Percentiles rank a stretch among this genome's conserved stretches.
phyloP scores from a whole-genome alignment of 208 protist species.

The Hexamita inflata region DNA sequence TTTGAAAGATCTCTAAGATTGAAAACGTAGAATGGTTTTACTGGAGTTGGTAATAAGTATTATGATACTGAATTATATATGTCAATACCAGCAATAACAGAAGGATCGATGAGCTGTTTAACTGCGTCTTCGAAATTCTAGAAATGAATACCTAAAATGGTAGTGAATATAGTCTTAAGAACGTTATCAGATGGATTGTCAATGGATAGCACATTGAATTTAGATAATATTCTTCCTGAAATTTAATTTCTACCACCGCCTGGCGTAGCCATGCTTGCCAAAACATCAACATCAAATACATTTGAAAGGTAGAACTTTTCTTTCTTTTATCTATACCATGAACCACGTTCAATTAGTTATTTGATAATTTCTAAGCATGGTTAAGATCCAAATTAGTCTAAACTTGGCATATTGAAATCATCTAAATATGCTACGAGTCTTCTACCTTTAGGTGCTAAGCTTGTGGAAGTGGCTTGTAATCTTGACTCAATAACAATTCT shows the following conservation, averaged over 20 bases:
- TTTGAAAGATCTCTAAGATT: constrained; percentile 83
- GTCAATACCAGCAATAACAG: constrained; percentile 77
- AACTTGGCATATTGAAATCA: constrained; percentile 90
- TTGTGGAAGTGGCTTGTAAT: constrained; percentile 62
- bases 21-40: constrained; percentile 95
- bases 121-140: constrained; percentile 65
- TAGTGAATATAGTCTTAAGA: constrained; percentile 83
- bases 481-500: constrained; percentile 65
- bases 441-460: constrained; percentile 68
- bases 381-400: constrained; percentile 64
- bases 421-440: constrained; percentile 83
- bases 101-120: constrained; percentile 61
- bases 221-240: constrained; percentile 68
- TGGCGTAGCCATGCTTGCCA: constrained; percentile 73
- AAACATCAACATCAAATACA: constrained; percentile 80
- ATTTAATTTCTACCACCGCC: constrained; percentile 79
- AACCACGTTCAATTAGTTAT: constrained; percentile 84
- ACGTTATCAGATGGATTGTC: constrained; percentile 72
- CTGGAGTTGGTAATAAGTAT: constrained; percentile 80
- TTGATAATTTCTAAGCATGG: constrained; percentile 82
- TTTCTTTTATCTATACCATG: constrained; percentile 76
- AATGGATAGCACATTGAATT: constrained; percentile 76
- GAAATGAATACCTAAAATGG: constrained; percentile 73
- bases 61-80: constrained; percentile 69
- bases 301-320: constrained; percentile 65